These are phyloP conservation scores for Penicillium longicatenatum DNA, from an alignment of 495 filamentous ascomycete species.

Conservation along the genomic window DNA sequence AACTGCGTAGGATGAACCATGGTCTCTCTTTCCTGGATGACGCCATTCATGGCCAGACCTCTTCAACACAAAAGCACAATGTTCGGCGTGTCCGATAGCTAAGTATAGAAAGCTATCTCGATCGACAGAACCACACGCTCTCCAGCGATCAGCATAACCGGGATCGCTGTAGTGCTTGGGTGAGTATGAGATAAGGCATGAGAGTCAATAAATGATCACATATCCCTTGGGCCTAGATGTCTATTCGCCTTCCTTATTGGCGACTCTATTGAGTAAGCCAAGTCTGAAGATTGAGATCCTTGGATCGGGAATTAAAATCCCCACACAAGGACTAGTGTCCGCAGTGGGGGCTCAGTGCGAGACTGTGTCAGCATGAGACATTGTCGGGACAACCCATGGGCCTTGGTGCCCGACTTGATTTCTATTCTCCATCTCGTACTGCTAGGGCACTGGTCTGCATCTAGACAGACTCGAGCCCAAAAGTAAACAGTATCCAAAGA, in stretches of 20 bases:
- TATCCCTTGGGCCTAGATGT: neutral
- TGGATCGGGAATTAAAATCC: neutral
- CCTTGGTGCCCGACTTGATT: neutral
- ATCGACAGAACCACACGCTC: neutral
- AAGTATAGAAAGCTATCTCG: neutral
- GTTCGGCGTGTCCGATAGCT: neutral
- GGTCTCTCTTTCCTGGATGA: neutral
- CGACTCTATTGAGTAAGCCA: neutral
- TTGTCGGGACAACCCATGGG: neutral
- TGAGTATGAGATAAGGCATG: too few species aligned
- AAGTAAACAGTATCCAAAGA: neutral
- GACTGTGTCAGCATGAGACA: neutral
- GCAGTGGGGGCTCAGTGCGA: slow-evolving; percentile 2
- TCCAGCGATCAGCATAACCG: neutral
- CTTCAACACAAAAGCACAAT: neutral
- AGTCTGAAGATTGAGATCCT: neutral
- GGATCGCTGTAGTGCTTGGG: neutral
- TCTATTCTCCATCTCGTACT: too few species aligned
- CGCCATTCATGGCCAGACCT: neutral
- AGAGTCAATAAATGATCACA: neutral
- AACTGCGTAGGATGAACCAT: neutral
- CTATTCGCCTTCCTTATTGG: neutral
- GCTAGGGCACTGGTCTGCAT: neutral
- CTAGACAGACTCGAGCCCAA: too few species aligned
- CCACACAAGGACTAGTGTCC: neutral